Conservation (phyloP, 1,284 basidiomycete species). For the Jaminaea rosea region DNA sequence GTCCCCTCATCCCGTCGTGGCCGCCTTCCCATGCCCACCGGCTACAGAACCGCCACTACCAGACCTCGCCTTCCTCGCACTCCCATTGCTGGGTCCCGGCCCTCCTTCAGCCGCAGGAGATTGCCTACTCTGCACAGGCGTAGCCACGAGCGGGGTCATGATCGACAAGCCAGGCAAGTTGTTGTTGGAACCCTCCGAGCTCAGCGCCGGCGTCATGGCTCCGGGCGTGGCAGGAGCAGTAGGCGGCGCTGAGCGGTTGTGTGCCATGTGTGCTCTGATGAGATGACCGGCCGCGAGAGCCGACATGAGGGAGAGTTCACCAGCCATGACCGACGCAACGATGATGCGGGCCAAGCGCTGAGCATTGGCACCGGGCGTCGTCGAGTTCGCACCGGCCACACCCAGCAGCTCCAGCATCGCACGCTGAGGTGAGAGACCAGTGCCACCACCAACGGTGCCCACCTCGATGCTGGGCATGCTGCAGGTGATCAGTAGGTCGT, state of each 20-base stretch:
- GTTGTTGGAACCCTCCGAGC: neutral
- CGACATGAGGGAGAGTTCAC: constrained; percentile 43
- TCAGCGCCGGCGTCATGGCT: constrained; percentile 30
- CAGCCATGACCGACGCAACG: constrained; percentile 45
- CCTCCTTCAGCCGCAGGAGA: too few relatives aligned
- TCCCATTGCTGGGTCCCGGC: too few relatives aligned
- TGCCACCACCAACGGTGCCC: constrained; percentile 87
- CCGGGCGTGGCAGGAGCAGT: constrained; percentile 27
- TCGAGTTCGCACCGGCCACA: constrained; percentile 35
- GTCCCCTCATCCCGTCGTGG: too few relatives aligned
- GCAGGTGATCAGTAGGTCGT: constrained; percentile 63
- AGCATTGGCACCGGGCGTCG: constrained; percentile 43
- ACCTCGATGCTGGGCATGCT: constrained; percentile 48
- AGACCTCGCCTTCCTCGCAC: too few relatives aligned
- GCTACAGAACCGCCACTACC: too few relatives aligned
- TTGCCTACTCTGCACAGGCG: constrained; percentile 25
- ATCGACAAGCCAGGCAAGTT: constrained; percentile 3
- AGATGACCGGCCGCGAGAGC: constrained; percentile 43
- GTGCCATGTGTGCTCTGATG: constrained; percentile 46
- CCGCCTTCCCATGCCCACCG: too few relatives aligned
- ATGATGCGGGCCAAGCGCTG: constrained; percentile 45
- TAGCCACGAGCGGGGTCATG: constrained; percentile 38
- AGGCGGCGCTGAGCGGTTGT: constrained; percentile 41
- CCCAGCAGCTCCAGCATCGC: constrained; percentile 45
- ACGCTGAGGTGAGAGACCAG: constrained; percentile 48